These are phyloP conservation scores for Erysimum cheiranthoides DNA, from an alignment of 345 rosid species.

Conservation along the genomic window DNA sequence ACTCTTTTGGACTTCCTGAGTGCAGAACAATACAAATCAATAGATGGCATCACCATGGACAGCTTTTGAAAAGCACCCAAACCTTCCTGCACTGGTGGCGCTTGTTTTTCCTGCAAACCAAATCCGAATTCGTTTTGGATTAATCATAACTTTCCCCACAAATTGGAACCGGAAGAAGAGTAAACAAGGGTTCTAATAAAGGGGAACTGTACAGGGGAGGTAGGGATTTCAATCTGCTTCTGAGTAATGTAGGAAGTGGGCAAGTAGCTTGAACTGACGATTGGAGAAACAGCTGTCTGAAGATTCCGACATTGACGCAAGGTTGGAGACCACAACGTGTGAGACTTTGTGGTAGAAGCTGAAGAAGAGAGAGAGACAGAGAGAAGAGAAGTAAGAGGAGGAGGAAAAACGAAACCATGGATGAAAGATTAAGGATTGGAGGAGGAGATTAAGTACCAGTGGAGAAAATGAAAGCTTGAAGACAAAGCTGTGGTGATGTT, in stretches of 20 bases:
- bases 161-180: too few relatives aligned
- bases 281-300: conserved; percentile 59
- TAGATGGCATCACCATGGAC: conserved; percentile 94
- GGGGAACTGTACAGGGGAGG: conserved; percentile 31
- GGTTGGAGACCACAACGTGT: conserved; percentile 40
- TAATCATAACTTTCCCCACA: conserved; percentile 14
- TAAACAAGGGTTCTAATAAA: conserved; percentile 4
- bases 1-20: conserved; percentile 74
- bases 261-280: conserved; percentile 63
- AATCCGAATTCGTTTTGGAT: not conserved
- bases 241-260: conserved; percentile 53
- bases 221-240: conserved; percentile 43
- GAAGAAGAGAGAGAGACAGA: conserved; percentile 1
- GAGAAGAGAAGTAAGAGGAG: conserved; percentile 10
- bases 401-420: not conserved
- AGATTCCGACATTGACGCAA: conserved; percentile 57
- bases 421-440: not conserved
- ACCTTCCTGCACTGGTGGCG: conserved; percentile 44
- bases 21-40: conserved; percentile 78
- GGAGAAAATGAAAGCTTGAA: conserved; percentile 36
- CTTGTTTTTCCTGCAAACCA: conserved; percentile 54
- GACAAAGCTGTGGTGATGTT: conserved; percentile 35
- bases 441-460: conserved; percentile 26
- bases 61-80: conserved; percentile 94
- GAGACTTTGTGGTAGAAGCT: conserved; percentile 35